Conservation (phyloP, 2,329 filamentous ascomycete genomes). For the Stachybotrys chlorohalonatus region DNA sequence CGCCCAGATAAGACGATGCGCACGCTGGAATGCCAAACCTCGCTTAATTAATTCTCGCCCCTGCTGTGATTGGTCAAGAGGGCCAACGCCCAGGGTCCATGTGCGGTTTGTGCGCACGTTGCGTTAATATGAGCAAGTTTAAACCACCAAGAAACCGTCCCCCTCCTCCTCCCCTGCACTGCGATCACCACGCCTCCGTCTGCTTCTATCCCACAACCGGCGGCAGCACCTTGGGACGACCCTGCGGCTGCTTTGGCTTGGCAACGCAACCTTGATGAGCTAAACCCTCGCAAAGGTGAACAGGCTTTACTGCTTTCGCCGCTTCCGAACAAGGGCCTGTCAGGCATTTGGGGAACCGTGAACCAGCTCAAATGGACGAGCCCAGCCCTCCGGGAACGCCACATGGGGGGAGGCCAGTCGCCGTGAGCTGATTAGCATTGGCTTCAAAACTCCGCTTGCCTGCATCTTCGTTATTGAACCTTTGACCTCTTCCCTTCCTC, state of each 20-base stretch:
- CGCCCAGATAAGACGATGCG: no score
- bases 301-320: no score
- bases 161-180: background rate
- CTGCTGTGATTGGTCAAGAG: no score
- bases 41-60: no score
- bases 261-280: no score
- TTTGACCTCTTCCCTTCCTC: background rate
- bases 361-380: background rate
- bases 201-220: background rate
- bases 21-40: no score
- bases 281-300: no score
- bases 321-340: no score
- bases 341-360: background rate
- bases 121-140: background rate
- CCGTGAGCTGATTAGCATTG: background rate
- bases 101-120: background rate
- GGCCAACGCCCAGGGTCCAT: no score
- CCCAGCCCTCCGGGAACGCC: background rate
- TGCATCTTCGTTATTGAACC: background rate
- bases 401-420: background rate
- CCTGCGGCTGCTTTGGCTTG: no score
- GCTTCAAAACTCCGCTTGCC: background rate
- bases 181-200: background rate
- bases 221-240: no score
- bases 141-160: background rate